Evolutionary conservation across 768 basidiomycete genomes (phyloP), one percentile per base, ranked within the genome.

Genomic region (Pisolithus marmoratus): DNA sequence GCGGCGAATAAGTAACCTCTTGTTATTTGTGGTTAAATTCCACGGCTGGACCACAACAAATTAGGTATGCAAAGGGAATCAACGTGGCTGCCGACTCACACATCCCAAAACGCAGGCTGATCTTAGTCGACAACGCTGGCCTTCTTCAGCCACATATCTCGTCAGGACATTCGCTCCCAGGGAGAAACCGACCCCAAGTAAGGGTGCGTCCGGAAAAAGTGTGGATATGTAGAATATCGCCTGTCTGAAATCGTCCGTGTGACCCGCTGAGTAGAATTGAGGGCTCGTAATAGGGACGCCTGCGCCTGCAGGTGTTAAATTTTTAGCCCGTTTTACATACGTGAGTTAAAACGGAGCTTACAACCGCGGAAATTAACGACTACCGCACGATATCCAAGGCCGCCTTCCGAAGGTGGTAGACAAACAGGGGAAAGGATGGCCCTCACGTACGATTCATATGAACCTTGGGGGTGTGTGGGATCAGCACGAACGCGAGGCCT

Each of bases 281-380:
- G 83, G 80, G 49, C 82, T 84, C 2, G 91, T 95, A 51, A 97
- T 66, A 2, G 89, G 88, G 27, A 87, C 82, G 34, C 87, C 86
- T 49, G 93, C 94, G 71, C 90, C 89, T 93, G 63, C 22, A 60
- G 48, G 50, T 19, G 27, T n/a, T 46, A 49, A 27, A 54, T 44
- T 42, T 62, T 62, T 37, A 55, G 51, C 49, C 48, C 51, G 26
- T 53, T 56, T 48, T 23, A 47, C 54, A 49, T 26, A 20, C 53
- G 29, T 37, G 29, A 49, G 34, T 26, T 34, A 24, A 47, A 42
- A 46, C 47, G 47, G 51, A 38, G 79, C 86, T 63, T 61, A 89
- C 93, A 95, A 63, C 93, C 94, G 60, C 94, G 81, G 70, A 88
- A 94, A 70, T 95, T 96, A 64, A 94, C 79, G 8, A 97, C 92